Evolutionary conservation across 495 filamentous ascomycete species (phyloP), one percentile per base, ranked within the genome.

Genomic region (Pyrenula massariospora): DNA sequence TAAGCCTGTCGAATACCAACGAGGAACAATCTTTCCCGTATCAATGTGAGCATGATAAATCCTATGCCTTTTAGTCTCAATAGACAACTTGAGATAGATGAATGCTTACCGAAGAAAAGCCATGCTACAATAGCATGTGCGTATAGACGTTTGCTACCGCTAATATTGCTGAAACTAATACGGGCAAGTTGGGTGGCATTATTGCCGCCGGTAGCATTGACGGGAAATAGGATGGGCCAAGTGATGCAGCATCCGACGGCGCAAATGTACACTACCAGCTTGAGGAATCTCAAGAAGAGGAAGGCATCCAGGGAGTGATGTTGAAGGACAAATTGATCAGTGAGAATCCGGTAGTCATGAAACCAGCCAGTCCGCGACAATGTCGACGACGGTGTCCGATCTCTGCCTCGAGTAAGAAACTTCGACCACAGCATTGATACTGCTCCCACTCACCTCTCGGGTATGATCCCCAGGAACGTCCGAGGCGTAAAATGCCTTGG

Each of bases 201-300:
- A 12, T 72, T 79, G 22, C 79, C 80, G 2, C 86, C 86, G 3
- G 86, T 92, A 23, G 79, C 80, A 68, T 93, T 86, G 59, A 94
- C 73, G 1, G 89, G 89, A 62, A 95, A 83, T 48, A 94, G 68
- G 23, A 93, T 73, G 0, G 89, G 87, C 85, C 87, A 93, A 48
- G 84, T 87, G 57, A 95, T 79, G 58, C 80, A 75, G 62, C 82
- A 86, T 21, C 89, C 89, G 15, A 84, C 80, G 51, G 91, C 81
- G 68, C 82, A 88, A 25, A 89, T 81, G 49, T 78, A 73, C 48
- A 85, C 77, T n/a, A 83, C 69, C 54, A 88, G 83, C 56, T 83
- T 77, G 57, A 95, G 68, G 63, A 87, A 93, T 22, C 90, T 84
- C 42, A 94, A 74, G 68, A 86, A 94, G 36, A 94, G 81, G 67